Evolutionary conservation across 805 yeast genomes (phyloP).

Genomic region (Kuraishia cidri): DNA sequence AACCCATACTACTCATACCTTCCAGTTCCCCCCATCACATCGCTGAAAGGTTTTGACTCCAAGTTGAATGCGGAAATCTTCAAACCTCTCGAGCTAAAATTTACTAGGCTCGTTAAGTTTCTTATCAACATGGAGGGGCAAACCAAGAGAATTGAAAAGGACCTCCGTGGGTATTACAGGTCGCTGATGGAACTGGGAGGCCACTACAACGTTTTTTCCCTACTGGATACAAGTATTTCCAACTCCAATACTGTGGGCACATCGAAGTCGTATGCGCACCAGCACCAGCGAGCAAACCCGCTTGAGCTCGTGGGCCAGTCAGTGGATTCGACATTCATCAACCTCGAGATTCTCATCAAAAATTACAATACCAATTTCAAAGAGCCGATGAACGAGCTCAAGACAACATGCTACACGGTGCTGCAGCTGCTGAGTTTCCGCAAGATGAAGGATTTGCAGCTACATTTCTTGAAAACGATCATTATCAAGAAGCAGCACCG

Average conservation of each 20-base stretch:
- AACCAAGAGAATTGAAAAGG: slow-evolving; percentile 26
- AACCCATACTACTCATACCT: slow-evolving; percentile 42
- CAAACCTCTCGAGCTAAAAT: slow-evolving; percentile 14
- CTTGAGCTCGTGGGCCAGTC: slow-evolving; percentile 46
- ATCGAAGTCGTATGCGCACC: slow-evolving; percentile 1
- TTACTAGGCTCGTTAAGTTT: slow-evolving; percentile 7
- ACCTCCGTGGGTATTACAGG: slow-evolving; percentile 27
- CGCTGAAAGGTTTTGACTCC: slow-evolving; percentile 16
- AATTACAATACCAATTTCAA: slow-evolving; percentile 32
- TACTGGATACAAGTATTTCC: slow-evolving; percentile 20
- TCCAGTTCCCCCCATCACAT: slow-evolving; percentile 28
- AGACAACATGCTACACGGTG: slow-evolving; percentile 32
- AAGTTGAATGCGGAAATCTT: slow-evolving; percentile 14
- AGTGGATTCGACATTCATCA: slow-evolving; percentile 40
- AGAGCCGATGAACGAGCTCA: slow-evolving; percentile 41
- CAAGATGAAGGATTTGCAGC: slow-evolving; percentile 42
- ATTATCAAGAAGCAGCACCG: slow-evolving; percentile 27
- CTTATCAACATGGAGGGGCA: slow-evolving; percentile 22
- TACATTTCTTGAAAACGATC: slow-evolving; percentile 28
- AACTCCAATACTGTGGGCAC: slow-evolving; percentile 9
- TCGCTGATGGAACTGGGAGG: slow-evolving; percentile 45
- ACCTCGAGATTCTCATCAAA: slow-evolving; percentile 33
- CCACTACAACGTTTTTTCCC: slow-evolving; percentile 44
- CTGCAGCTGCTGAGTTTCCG: slow-evolving; percentile 37
- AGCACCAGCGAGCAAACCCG: not conserved